Percentiles rank a stretch among this genome's conserved stretches.
phyloP scores from a whole-genome alignment of 2,329 filamentous ascomycete species.

The Fusarium marasasianum region DNA sequence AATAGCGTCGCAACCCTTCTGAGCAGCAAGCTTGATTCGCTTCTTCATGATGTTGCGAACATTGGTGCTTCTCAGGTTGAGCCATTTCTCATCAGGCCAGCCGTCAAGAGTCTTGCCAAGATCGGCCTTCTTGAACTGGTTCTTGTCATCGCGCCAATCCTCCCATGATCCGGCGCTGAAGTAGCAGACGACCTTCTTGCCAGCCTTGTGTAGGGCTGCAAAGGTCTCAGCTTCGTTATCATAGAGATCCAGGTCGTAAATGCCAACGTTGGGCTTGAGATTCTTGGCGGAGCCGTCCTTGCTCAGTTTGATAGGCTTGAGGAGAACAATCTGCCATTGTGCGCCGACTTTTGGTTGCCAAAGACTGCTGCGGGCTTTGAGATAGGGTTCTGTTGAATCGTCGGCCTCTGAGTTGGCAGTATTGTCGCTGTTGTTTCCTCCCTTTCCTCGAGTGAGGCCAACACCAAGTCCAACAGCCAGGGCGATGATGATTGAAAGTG shows the following conservation, averaged over 20 bases:
- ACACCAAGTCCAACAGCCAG: constrained; percentile 66
- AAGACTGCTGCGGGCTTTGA: constrained; percentile 38
- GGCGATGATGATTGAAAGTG: constrained; percentile 48
- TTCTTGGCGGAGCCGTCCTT: constrained; percentile 45
- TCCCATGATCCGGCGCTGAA: constrained; percentile 78
- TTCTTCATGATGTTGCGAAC: constrained; percentile 72
- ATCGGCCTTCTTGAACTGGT: constrained; percentile 63
- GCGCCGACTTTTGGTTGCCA: constrained; percentile 64
- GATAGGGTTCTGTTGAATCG: constrained; percentile 25
- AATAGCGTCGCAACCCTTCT: constrained; percentile 73
- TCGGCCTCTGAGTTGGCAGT: constrained; percentile 27
- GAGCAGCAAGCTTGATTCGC: constrained; percentile 66
- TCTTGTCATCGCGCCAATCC: constrained; percentile 66
- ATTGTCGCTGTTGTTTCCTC: constrained; percentile 31
- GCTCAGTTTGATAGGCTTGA: constrained; percentile 54
- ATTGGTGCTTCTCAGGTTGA: constrained; percentile 64
- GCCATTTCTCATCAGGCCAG: constrained; percentile 75
- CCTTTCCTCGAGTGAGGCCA: constrained; percentile 55
- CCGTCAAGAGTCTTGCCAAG: constrained; percentile 67
- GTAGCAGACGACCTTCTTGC: constrained; percentile 76
- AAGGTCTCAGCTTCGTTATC: constrained; percentile 58
- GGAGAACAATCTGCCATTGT: constrained; percentile 71
- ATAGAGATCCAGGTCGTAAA: constrained; percentile 63
- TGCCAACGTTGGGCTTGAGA: constrained; percentile 57
- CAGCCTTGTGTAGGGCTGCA: constrained; percentile 64